Evolutionary conservation across 1,139 yeast genomes (phyloP), one percentile per base, ranked within the genome.

Genomic region (Pichia sp.): DNA sequence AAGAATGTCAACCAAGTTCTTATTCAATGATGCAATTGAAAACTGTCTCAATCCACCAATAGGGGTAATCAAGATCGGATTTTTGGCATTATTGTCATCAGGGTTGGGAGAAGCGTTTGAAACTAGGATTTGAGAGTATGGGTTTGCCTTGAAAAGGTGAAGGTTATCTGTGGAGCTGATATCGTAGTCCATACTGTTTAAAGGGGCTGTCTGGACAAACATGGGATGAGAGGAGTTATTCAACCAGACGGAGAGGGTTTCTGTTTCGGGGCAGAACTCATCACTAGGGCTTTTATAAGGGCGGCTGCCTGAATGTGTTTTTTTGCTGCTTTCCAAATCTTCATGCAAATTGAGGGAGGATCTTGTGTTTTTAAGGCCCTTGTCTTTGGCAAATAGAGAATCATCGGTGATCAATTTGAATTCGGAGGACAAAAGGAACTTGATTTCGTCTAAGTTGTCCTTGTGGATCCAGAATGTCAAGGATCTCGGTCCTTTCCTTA

Each of bases 21-120:
- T 61, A 14, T 68, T 62, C 7, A 76, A 58, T 2, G 63, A 58
- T 12, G 75, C 68, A 46, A 72, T 67, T 2, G 81, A 68, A 52
- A 75, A 73, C 58, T 78, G 78, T 44, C 83, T 71, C 34, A 79
- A 60, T 0, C 84, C 84, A 33, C 83, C 83, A 33, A 78, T 71
- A 1, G 83, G 81, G 16, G 80, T 72, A 34, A 78, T 67, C 38
- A 79, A 63, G 14, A 75, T 63, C 33, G 69, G 62, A 3, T 55
- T 53, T 16, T 30, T 48, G n/a, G 50, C 8, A 17, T 55, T 51
- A 36, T 46, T 20, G 14, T 7, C 24, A 30, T 44, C 14, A 2
- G 17, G 29, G 29, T 7, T 33, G 7, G 47, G 9, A 10, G 51
- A 46, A 7, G 34, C 9, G 17, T 55, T 55, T 14, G 61, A 58